Conservation (phyloP, 2,329 filamentous ascomycete species). For the Periglandula ipomoeae region DNA sequence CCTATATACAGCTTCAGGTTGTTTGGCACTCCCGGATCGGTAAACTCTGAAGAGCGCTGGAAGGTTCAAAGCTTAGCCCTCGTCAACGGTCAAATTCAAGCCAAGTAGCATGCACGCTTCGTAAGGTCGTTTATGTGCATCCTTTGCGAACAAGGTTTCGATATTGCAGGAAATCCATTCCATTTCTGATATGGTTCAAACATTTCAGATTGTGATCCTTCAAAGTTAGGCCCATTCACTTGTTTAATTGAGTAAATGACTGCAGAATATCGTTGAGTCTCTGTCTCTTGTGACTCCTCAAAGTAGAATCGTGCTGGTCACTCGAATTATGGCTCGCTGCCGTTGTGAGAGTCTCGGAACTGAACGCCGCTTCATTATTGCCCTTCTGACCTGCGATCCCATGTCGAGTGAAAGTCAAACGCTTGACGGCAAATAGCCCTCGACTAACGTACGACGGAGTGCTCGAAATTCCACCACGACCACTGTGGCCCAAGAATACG, state of each 20-base stretch:
- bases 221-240: not conserved
- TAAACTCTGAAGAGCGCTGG: no score
- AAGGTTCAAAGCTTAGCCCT: no score
- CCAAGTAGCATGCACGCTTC: no score
- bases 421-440: constrained; percentile 24
- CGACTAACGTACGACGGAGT: constrained; percentile 27
- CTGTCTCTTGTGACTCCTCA: constrained; percentile 24
- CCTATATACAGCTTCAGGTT: no score
- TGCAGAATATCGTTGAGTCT: constrained; percentile 25
- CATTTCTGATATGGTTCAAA: no score
- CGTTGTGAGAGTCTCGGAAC: constrained; percentile 8
- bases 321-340: constrained; percentile 9
- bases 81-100: no score
- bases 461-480: constrained; percentile 23
- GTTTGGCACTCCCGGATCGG: no score
- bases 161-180: no score
- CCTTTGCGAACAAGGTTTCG: no score
- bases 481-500: constrained; percentile 28
- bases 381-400: constrained; percentile 5
- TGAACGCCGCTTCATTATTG: not conserved
- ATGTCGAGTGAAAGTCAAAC: constrained; percentile 24
- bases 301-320: constrained; percentile 12
- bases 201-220: no score
- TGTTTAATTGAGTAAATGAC: constrained; percentile 4
- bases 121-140: no score